phyloP scores from a whole-genome alignment of 2,329 filamentous ascomycete species.

The Madurella mycetomatis region DNA sequence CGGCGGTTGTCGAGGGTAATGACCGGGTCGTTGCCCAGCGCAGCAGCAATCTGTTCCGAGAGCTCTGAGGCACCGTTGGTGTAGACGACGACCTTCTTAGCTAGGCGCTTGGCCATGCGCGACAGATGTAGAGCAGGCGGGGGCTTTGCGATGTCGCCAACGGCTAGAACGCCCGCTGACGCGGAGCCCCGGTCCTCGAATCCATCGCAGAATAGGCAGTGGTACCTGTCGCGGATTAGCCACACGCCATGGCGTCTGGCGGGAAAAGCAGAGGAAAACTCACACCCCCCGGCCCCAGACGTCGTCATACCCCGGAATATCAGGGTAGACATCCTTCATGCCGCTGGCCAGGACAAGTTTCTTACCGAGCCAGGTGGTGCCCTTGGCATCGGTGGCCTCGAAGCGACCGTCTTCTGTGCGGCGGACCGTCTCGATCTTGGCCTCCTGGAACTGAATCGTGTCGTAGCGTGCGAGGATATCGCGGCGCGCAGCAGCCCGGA shows the following conservation, averaged over 20 bases:
- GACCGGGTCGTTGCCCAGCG: constrained; percentile 20
- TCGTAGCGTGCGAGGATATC: constrained; percentile 35
- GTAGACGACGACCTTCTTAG: constrained; percentile 45
- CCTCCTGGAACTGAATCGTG: constrained; percentile 32
- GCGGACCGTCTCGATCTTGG: constrained; percentile 27
- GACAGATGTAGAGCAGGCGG: constrained; percentile 37
- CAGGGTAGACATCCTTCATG: constrained; percentile 45
- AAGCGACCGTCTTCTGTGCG: constrained; percentile 21
- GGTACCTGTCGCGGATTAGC: constrained; percentile 37
- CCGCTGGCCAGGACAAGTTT: constrained; percentile 55
- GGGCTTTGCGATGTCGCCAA: constrained; percentile 30
- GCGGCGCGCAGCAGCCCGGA: constrained; percentile 32
- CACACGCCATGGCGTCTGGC: neutral
- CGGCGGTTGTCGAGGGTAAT: neutral
- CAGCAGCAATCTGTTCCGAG: constrained; percentile 27
- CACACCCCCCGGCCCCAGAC: constrained; percentile 51
- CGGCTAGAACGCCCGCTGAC: constrained; percentile 45
- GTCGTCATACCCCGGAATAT: constrained; percentile 50
- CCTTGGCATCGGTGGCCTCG: too few relatives aligned
- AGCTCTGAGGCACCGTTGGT: constrained; percentile 42
- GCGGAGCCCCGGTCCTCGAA: constrained; percentile 50
- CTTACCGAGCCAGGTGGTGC: constrained; percentile 29
- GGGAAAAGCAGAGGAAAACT: constrained; percentile 23
- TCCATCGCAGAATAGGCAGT: constrained; percentile 58
- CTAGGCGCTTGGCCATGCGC: constrained; percentile 42